Base-by-base conservation (phyloP, 2,329 filamentous ascomycete species). In the Tolypocladium amazonense region DNA sequence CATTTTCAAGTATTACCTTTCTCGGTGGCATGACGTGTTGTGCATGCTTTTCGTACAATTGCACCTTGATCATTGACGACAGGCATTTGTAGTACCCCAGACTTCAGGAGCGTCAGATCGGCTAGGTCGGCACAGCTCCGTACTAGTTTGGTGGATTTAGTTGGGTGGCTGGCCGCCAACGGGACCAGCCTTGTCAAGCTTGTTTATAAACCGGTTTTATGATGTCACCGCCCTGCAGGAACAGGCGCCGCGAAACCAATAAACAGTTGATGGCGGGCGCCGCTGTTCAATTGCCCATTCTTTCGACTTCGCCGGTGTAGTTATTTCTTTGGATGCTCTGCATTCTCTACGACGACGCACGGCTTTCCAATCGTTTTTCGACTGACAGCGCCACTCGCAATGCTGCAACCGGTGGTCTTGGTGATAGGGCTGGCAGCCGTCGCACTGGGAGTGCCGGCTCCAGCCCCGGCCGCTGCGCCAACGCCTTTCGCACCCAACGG, bases 211-310 rank as follows among this genome's bases (percentile, higher is more conserved):
- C 55, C 37, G 25, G 55, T 27, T 43, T 56, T 43, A 53, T 59
- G 57, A 56, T 59, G 57, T 59, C 57, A 58, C 15, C n/a, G n/a
- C 18, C 35, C 20, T 58, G 30, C 50, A 55, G 57, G 57, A 54
- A 55, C 50, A 33, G 30, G 56, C 56, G 23, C n/a, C 33, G 8
- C 18, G 27, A 53, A 33, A 33, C 47, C 18, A 53, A 35, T 53
- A 30, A 53, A 53, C 27, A 14, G 18, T 33, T 9, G 50, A 14
- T 30, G 18, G 27, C 50, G 18, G 18, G 7, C 8, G 27, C 27
- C 27, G 50, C 50, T 9, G 50, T 33, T 35, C 8, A n/a, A 35
- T 52, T 33, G 25, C 27, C 8, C 27, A 12, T 33, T 27, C 8
- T 11, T 33, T 14, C 27, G 7, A 33, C 27, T 11, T 12, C n/a